Evolutionary conservation across 805 yeast genomes (phyloP).

Genomic region (Ogataea sp.): DNA sequence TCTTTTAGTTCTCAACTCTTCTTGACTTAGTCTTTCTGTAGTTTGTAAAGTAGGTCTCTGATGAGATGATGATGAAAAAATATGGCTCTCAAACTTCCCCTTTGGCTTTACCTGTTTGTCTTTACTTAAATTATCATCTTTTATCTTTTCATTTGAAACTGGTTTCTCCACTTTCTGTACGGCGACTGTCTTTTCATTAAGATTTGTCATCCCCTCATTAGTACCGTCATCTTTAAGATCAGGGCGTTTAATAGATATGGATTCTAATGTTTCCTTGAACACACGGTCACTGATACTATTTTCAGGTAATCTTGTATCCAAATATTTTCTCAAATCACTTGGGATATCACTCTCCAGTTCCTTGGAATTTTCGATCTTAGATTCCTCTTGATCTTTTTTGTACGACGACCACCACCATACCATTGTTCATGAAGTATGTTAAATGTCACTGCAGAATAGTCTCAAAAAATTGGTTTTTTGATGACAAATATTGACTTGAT

Average conservation of each 20-base stretch:
- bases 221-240: not conserved
- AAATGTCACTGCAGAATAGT: too few relatives aligned
- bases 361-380: not conserved
- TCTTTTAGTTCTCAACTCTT: conserved; percentile 7
- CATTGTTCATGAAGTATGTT: too few relatives aligned
- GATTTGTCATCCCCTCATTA: not conserved
- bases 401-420: not conserved
- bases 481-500: too few relatives aligned
- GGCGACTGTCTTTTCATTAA: not conserved
- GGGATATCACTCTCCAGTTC: too few relatives aligned
- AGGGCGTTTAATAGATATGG: not conserved
- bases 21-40: conserved; percentile 4
- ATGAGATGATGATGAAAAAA: not conserved
- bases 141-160: not conserved
- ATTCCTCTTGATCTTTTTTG: not conserved
- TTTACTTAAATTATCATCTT: not conserved
- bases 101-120: too few relatives aligned
- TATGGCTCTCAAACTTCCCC: too few relatives aligned
- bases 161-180: not conserved
- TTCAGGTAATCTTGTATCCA: conserved; percentile 16
- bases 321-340: conserved; percentile 19
- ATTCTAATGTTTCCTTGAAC: conserved; percentile 14
- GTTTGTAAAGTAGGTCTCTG: conserved; percentile 2
- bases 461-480: too few relatives aligned
- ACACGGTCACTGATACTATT: conserved; percentile 20